Evolutionary conservation across 495 filamentous ascomycete species (phyloP), one percentile per base, ranked within the genome.

Genomic region (Tuber umbilicatum): DNA sequence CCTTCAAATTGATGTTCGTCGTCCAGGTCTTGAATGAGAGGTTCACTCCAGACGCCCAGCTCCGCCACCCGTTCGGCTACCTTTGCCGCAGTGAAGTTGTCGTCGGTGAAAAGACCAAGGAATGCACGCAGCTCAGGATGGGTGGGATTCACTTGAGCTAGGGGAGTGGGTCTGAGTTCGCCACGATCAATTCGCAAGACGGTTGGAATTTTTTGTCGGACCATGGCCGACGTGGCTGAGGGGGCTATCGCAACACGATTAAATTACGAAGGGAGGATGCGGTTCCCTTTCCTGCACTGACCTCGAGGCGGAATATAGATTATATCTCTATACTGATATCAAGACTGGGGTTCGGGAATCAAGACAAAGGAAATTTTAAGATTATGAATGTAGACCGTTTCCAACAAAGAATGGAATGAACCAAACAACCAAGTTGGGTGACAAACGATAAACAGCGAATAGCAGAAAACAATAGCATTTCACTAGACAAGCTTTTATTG

Each of bases 321-420:
- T n/a, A 60, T 60, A 60, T 60, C 50, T 60, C 31, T 60, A 60
- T 27, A 27, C 47, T 27, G 10, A 23, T 60, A 14, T 60, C 31
- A n/a, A n/a, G 50, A 27, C 50, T 60, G n/a, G 50, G 9, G n/a
- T n/a, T 27, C 50, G 50, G 12, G 50, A 60, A 60, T 27, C 50
- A 60, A 60, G 50, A 27, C n/a, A 60, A 60, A 60, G 50, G 50
- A 60, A 55, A 60, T 27, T 60, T 60, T n/a, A n/a, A n/a, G n/a
- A n/a, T n/a, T n/a, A n/a, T n/a, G n/a, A n/a, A n/a, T n/a, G n/a
- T n/a, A n/a, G n/a, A n/a, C n/a, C n/a, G n/a, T n/a, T n/a, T n/a
- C n/a, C n/a, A n/a, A n/a, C n/a, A n/a, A n/a, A n/a, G n/a, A n/a
- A n/a, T n/a, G n/a, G n/a, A n/a, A n/a, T n/a, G n/a, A n/a, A n/a